Evolutionary conservation across 2,329 filamentous ascomycete species (phyloP).

Genomic region (Pyricularia sp.): DNA sequence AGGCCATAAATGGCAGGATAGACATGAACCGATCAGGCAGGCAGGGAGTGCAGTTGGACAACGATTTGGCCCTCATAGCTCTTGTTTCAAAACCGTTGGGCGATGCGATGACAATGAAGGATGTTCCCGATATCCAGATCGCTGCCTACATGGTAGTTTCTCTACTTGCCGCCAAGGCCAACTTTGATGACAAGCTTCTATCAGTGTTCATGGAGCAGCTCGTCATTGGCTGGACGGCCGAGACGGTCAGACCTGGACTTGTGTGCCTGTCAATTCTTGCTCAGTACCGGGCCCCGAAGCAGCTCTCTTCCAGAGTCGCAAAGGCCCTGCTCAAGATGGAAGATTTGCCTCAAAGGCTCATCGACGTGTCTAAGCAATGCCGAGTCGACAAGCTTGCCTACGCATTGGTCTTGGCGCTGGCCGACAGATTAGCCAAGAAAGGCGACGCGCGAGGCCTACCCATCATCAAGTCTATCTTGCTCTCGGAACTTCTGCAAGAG

Average conservation of each 20-base stretch:
- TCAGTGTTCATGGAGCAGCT: slow-evolving; percentile 86
- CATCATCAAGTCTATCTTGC: slow-evolving; percentile 52
- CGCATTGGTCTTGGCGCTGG: slow-evolving; percentile 58
- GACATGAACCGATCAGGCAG: slow-evolving; percentile 70
- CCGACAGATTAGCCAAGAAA: slow-evolving; percentile 52
- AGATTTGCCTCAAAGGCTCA: slow-evolving; percentile 48
- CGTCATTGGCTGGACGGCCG: slow-evolving; percentile 63
- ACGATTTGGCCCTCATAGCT: slow-evolving; percentile 69
- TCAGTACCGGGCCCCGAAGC: slow-evolving; percentile 64
- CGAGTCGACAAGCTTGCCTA: slow-evolving; percentile 63
- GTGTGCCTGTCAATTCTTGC: slow-evolving; percentile 75
- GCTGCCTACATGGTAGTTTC: slow-evolving; percentile 88
- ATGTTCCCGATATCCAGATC: slow-evolving; percentile 69
- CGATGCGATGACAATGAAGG: slow-evolving; percentile 65
- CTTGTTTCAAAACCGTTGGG: slow-evolving; percentile 61
- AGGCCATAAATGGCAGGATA: slow-evolving; percentile 75
- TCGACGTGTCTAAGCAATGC: slow-evolving; percentile 54
- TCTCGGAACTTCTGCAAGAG: slow-evolving; percentile 50
- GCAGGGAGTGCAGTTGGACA: slow-evolving; percentile 65
- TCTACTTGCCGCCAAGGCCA: slow-evolving; percentile 74
- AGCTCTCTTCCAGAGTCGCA: slow-evolving; percentile 60
- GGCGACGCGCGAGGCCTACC: slow-evolving; percentile 46
- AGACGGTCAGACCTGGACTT: slow-evolving; percentile 65
- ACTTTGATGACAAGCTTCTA: slow-evolving; percentile 70
- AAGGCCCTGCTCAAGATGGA: slow-evolving; percentile 58